A percentile compares a stretch with the other conserved stretches of the same genome.
These are phyloP conservation scores for Chamaecyparis obtusa DNA, from an alignment of 75 land plant species.

Conservation along the genomic window DNA sequence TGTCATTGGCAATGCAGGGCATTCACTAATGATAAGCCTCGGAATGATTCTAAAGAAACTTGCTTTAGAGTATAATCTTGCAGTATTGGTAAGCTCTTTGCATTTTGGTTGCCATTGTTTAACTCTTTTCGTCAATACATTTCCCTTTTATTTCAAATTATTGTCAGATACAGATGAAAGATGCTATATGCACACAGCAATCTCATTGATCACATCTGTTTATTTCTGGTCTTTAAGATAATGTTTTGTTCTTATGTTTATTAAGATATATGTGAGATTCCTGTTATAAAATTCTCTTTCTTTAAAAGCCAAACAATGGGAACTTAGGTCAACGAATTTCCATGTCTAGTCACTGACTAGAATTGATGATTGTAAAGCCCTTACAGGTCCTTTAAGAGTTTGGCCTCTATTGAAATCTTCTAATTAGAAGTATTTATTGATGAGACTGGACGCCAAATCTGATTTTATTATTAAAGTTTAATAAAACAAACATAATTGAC, in stretches of 20 bases:
- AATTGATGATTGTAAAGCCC: neutral
- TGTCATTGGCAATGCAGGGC: constrained; percentile 47
- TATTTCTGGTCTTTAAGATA: neutral
- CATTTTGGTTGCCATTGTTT: neutral
- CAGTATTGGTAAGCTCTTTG: constrained; percentile 56
- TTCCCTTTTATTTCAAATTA: neutral
- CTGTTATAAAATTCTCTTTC: neutral
- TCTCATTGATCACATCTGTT: neutral
- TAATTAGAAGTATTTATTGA: neutral
- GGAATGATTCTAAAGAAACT: constrained; percentile 68
- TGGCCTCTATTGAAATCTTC: neutral
- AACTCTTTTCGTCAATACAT: neutral
- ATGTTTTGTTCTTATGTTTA: neutral
- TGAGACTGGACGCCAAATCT: neutral
- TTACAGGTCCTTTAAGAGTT: neutral
- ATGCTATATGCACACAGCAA: neutral
- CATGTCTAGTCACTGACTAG: neutral
- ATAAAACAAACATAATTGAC: neutral
- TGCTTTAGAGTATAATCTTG: constrained; percentile 61
- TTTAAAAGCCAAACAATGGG: neutral
- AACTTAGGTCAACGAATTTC: neutral
- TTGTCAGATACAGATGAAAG: neutral
- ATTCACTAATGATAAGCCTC: constrained; percentile 66
- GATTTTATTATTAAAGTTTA: neutral
- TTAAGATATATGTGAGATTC: neutral